phyloP scores from a whole-genome alignment of 1,284 basidiomycete species.

The Ustilago trichophora region DNA sequence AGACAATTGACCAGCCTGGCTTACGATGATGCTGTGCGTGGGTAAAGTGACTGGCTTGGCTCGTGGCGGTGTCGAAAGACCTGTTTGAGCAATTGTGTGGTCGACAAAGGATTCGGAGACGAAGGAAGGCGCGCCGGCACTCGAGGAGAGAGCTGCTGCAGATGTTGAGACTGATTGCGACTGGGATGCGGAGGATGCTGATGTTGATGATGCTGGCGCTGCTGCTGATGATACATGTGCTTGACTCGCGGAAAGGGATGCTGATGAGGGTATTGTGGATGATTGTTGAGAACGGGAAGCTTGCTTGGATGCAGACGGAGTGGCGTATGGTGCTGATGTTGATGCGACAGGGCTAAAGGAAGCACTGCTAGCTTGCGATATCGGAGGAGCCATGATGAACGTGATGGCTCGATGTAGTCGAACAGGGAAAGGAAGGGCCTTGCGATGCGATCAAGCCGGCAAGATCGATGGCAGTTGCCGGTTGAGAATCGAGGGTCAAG shows the following conservation, averaged over 20 bases:
- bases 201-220: background rate
- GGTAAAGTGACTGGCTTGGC: background rate
- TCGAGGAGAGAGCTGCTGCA: background rate
- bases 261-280: background rate
- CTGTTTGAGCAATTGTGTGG: background rate
- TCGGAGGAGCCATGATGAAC: slow-evolving; percentile 12
- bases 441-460: too few relatives aligned
- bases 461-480: too few relatives aligned
- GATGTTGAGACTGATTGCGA: background rate
- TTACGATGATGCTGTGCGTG: slow-evolving; percentile 1
- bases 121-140: slow-evolving; percentile 11
- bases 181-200: background rate
- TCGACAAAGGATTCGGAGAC: slow-evolving; percentile 14
- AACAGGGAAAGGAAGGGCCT: background rate
- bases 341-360: slow-evolving; percentile 2
- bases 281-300: background rate
- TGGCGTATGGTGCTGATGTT: background rate
- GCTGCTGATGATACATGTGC: background rate
- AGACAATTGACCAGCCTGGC: slow-evolving; percentile 11
- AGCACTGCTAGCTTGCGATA: slow-evolving; percentile 10
- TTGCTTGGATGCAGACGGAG: slow-evolving; percentile 1
- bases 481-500: too few relatives aligned
- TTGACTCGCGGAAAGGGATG: too few relatives aligned
- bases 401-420: background rate
- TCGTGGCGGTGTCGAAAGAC: background rate